phyloP scores from a whole-genome alignment of 352 stramenopile species.

The Phytopythium delawarense region DNA sequence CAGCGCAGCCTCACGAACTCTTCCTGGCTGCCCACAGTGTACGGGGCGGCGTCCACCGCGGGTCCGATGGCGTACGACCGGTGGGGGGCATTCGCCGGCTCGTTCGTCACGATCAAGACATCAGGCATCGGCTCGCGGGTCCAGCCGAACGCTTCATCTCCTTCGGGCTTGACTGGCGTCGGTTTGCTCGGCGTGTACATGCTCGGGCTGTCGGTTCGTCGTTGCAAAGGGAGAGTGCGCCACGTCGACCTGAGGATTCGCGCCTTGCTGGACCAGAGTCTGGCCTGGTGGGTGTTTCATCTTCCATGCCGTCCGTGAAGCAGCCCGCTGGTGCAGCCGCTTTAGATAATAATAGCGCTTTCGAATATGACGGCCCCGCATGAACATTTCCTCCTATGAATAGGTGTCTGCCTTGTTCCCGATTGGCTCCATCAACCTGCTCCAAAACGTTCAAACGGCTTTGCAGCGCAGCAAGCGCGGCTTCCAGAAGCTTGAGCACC shows the following conservation, averaged over 20 bases:
- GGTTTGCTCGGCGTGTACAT: conserved; percentile 1
- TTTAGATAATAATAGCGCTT: background rate
- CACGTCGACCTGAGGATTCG: too few relatives aligned
- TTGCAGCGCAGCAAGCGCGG: background rate
- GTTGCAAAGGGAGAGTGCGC: background rate
- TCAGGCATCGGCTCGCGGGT: background rate
- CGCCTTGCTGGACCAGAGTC: background rate
- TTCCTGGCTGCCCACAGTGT: too few relatives aligned
- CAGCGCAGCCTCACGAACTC: conserved; percentile 4
- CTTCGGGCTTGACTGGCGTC: background rate
- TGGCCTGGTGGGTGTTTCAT: background rate
- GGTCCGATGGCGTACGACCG: background rate
- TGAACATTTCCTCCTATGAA: too few relatives aligned
- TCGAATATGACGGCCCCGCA: too few relatives aligned
- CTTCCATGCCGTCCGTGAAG: background rate
- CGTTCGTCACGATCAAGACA: conserved; percentile 2
- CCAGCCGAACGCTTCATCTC: background rate
- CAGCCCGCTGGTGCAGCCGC: background rate
- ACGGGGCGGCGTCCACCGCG: too few relatives aligned
- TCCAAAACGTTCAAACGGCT: background rate
- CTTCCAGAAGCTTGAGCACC: background rate
- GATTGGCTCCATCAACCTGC: too few relatives aligned
- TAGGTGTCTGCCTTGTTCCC: too few relatives aligned
- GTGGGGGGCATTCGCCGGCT: background rate
- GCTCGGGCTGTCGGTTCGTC: background rate